Conservation (phyloP, 805 yeast species). For the Nakazawaea ambrosiae region DNA sequence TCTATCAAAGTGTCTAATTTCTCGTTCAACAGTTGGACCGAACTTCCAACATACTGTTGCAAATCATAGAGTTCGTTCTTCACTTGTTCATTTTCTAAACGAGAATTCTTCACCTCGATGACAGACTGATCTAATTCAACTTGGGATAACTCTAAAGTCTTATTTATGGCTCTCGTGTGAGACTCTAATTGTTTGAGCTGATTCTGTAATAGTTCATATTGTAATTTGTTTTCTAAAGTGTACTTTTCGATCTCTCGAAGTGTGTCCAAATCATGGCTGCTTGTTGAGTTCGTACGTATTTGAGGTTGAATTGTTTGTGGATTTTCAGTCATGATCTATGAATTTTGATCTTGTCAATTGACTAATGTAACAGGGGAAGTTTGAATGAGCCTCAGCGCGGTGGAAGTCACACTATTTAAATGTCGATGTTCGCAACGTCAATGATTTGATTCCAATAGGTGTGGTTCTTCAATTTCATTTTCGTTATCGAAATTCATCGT, state of each 20-base stretch:
- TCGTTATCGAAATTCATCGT: no score
- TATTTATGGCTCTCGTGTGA: background rate
- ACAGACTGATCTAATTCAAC: slow-evolving; percentile 6
- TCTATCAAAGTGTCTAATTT: slow-evolving; percentile 1
- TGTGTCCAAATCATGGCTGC: no score
- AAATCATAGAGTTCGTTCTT: slow-evolving; percentile 1
- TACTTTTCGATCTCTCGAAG: slow-evolving; percentile 1
- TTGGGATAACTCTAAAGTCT: background rate
- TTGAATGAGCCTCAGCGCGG: no score
- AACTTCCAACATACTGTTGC: background rate
- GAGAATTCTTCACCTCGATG: slow-evolving; percentile 5
- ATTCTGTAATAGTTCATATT: slow-evolving; percentile 1
- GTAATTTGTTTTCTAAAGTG: slow-evolving; percentile 3
- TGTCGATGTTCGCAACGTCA: no score
- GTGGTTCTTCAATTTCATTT: no score
- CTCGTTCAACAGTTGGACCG: background rate
- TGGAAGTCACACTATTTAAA: no score
- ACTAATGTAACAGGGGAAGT: no score
- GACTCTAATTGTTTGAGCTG: slow-evolving; percentile 1
- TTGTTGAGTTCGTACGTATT: no score
- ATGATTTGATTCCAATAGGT: no score
- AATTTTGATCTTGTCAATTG: no score
- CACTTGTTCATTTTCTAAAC: slow-evolving; percentile 1
- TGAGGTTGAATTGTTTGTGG: no score
- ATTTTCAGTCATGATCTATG: no score